Evolutionary conservation across 306 rosid species (phyloP), one percentile per base, ranked within the genome.

Genomic region (Malus sieversii): DNA sequence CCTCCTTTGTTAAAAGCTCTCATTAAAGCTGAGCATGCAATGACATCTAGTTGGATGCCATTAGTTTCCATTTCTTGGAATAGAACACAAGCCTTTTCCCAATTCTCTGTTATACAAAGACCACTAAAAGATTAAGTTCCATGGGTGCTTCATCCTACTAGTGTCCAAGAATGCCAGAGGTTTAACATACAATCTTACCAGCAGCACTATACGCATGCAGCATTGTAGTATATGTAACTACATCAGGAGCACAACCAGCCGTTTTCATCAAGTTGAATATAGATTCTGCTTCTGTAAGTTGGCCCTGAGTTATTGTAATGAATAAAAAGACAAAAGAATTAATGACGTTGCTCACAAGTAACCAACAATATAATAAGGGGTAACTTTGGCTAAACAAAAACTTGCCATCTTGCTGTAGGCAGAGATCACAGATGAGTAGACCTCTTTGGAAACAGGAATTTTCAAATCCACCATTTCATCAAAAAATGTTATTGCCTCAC

Each of bases 1-100:
- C 92, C 96, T 82, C 93, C 95, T 88, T 84, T 88, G 85, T 92
- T 94, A 80, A 87, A 87, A 70, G 96, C 91, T 90, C 87, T 86
- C 98, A 94, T 90, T 77, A 90, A 70, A 65, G 96, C 95, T 8
- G 96, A 87, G 87, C 92, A 94, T 66, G 93, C 91, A 64, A 94
- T 84, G 19, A 86, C 68, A 88, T 94, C 98, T 45, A 80, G 95
- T 76, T 87, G 75, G 84, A 89, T 75, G 78, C 66, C 84, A 78
- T 74, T 84, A 65, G 76, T 71, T 80, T 88, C 90, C 98, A 94
- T 90, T 87, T 94, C 98, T 71, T 92, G 82, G 82, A 82, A 88
- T 72, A 94, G 84, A 27, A 79, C 84, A 81, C 73, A 86, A 35
- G 90, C 90, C 61, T 88, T 88, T 77, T 92, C 97, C 97, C 97